These are phyloP conservation scores for Mangifera indica DNA, from an alignment of 345 rosid genomes.

Conservation along the genomic window DNA sequence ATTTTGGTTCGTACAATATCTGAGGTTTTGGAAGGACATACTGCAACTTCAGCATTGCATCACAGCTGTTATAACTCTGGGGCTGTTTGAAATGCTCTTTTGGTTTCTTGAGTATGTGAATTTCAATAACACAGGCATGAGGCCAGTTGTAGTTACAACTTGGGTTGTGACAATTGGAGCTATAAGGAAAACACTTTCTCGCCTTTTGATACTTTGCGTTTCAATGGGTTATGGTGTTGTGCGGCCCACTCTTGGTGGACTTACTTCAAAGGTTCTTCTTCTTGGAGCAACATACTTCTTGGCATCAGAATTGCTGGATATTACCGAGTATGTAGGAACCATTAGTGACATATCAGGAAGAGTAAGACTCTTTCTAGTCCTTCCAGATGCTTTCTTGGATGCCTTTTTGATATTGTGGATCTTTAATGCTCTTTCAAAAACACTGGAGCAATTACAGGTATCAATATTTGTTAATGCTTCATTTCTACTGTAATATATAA, in stretches of 20 bases:
- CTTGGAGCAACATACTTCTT: conserved; percentile 83
- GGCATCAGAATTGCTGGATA: conserved; percentile 85
- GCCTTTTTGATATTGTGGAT: conserved; percentile 96
- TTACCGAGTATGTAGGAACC: conserved; percentile 86
- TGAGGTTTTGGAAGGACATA: conserved; percentile 77
- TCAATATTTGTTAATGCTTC: neutral
- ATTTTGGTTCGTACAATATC: conserved; percentile 77
- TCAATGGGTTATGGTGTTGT: conserved; percentile 99
- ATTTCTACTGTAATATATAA: neutral
- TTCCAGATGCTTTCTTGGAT: conserved; percentile 91
- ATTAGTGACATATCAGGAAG: conserved; percentile 89
- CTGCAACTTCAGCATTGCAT: conserved; percentile 94
- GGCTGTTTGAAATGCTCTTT: conserved; percentile 86
- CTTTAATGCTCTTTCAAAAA: conserved; percentile 80
- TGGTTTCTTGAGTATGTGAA: conserved; percentile 87
- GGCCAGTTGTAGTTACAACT: conserved; percentile 77
- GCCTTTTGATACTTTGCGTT: conserved; percentile 74
- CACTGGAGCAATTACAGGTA: conserved; percentile 91
- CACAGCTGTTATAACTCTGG: conserved; percentile 66
- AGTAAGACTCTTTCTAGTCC: conserved; percentile 78
- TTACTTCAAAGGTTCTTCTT: conserved; percentile 90
- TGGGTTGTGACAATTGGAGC: conserved; percentile 96
- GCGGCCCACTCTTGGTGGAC: conserved; percentile 94
- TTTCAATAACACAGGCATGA: conserved; percentile 68
- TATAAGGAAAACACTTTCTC: conserved; percentile 65